Evolutionary conservation across 75 land plant species (phyloP), one percentile per base, ranked within the genome.

Genomic region (Adiantum capillusveneris): DNA sequence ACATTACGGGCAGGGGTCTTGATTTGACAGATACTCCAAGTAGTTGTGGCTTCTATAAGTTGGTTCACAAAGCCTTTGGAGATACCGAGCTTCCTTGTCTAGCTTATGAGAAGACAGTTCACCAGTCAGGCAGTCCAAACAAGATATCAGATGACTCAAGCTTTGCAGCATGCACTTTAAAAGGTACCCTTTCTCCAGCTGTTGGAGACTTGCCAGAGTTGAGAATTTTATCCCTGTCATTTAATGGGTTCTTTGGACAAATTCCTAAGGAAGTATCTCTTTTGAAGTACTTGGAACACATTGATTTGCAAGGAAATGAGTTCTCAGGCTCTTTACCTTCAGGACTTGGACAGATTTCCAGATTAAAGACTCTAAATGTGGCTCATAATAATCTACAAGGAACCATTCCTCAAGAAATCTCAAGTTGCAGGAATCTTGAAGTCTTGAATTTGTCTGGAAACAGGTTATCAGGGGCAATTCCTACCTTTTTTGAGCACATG

Each of bases 371-470:
- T 18, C 62, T 86, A 24, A 71, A 77, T 29, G 65, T 86, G 18
- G 77, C 66, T 12, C 58, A 63, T 52, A 85, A 85, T 57, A 20
- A 9, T 19, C 39, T 85, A 2, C 36, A 11, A 17, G 83, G 83
- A 16, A 43, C 53, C 45, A 67, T 87, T 52, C 81, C 91, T 1
- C 6, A 27, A 26, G 73, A 72, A 0, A 9, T 87, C 1, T 28
- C 58, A 29, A 43, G 21, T 0, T 78, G 69, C 29, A 16, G 16
- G 16, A 42, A 22, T 25, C 60, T 92, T 24, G 56, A 70, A 56
- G 54, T 66, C n/a, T 37, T 92, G 53, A 54, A 75, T 64, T 66
- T 92, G 44, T 70, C 79, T 43, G 72, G 75, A 6, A 92, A 87
- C 59, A 37, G 45, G 29, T 44, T 92, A 21, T 66, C 67, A 19